phyloP scores from a whole-genome alignment of 2,329 filamentous ascomycete genomes.

The Aphanocladium album region DNA sequence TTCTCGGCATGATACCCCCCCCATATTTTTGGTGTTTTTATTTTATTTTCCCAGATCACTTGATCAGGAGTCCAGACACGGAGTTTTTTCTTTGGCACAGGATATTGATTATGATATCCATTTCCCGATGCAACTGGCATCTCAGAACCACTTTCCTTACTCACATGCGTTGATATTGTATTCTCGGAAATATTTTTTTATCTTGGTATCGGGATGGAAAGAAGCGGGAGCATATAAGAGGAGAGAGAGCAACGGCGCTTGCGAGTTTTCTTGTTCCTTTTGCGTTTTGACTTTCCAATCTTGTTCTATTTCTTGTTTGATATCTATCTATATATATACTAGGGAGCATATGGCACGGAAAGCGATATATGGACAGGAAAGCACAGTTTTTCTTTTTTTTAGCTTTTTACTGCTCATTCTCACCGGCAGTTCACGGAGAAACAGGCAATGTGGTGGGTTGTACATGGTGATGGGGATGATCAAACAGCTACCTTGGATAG shows the following conservation, averaged over 20 bases:
- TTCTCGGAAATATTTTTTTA: not conserved
- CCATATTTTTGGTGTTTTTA: slow-evolving; percentile 19
- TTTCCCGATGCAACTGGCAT: not conserved
- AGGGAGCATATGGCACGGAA: not conserved
- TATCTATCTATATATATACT: not conserved
- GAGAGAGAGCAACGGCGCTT: not conserved
- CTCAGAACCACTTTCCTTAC: not conserved
- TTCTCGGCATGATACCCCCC: slow-evolving; percentile 34
- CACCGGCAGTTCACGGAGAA: not conserved
- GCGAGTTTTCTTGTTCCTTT: not conserved
- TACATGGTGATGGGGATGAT: not conserved
- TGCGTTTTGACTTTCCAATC: not conserved
- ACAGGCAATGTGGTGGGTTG: not conserved
- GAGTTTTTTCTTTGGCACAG: not conserved
- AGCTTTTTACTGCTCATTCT: not conserved
- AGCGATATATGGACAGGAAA: not conserved
- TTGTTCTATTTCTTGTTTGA: not conserved
- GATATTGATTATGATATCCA: not conserved
- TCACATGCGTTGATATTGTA: not conserved
- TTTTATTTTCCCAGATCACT: not conserved
- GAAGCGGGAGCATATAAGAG: not conserved
- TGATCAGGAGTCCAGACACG: not conserved
- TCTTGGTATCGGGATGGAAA: not conserved
- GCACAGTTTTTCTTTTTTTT: not conserved
- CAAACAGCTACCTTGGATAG: not conserved